Evolutionary conservation across 2,329 filamentous ascomycete species (phyloP).

Genomic region (Dactylellina sp.): DNA sequence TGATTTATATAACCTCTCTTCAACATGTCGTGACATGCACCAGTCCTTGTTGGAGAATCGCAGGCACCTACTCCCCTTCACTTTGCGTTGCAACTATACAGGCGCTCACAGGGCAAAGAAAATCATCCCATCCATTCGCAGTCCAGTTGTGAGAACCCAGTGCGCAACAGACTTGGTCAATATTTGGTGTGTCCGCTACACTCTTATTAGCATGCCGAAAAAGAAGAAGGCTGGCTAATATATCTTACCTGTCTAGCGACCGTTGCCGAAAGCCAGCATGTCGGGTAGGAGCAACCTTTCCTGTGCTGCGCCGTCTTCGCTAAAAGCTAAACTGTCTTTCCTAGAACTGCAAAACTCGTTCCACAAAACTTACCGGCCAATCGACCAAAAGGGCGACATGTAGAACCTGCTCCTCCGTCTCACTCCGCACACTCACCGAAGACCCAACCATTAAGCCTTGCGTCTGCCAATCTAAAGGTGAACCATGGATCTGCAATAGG

Average conservation of each 20-base stretch:
- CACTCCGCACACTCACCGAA: constrained; percentile 33
- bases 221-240: background rate
- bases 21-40: constrained; percentile 52
- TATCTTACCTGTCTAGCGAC: constrained; percentile 15
- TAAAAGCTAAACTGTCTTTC: background rate
- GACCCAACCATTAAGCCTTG: constrained; percentile 52
- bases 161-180: constrained; percentile 44
- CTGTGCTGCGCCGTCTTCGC: background rate
- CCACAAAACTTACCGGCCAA: constrained; percentile 32
- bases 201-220: background rate
- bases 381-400: constrained; percentile 48
- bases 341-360: constrained; percentile 53
- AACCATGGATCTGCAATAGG: constrained; percentile 48
- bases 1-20: constrained; percentile 52
- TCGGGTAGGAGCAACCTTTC: constrained; percentile 20
- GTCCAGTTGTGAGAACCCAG: constrained; percentile 28
- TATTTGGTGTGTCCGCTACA: constrained; percentile 24
- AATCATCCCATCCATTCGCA: constrained; percentile 30
- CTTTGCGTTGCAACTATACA: constrained; percentile 40
- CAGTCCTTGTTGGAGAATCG: constrained; percentile 52
- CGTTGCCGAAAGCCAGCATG: constrained; percentile 46
- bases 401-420: constrained; percentile 44
- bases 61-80: constrained; percentile 43
- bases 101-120: constrained; percentile 5
- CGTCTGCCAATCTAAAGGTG: constrained; percentile 46